Evolutionary conservation across 768 basidiomycete genomes (phyloP), one percentile per base, ranked within the genome.

Genomic region (Lactifluus subvellereus): DNA sequence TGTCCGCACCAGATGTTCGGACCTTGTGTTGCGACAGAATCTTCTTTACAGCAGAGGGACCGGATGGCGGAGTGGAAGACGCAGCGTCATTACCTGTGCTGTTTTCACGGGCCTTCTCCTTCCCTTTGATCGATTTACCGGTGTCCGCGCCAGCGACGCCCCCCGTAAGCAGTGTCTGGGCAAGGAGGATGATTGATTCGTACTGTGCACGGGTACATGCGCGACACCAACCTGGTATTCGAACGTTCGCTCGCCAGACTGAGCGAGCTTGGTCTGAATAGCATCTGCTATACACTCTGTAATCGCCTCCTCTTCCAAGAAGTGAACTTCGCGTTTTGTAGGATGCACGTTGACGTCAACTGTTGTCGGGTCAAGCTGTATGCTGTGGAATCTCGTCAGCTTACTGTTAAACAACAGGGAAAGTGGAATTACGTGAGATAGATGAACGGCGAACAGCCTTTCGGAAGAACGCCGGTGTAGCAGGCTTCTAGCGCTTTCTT

Each of bases 321-420:
- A 98, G 67, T 94, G 91, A 1, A 98, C 94, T 72, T 98, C 95
- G 50, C 90, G 88, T 72, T 99, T 99, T 2, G 97, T 98, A 0
- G 96, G 97, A 71, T 98, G 95, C 8, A 98, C 94, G 69, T 99
- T 99, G 58, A 98, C 95, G 69, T 99, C 97, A 18, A 99, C 88
- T 30, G 89, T 85, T 35, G 84, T 81, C 0, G 94, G 93, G 64
- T 94, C 87, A 68, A 98, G 87, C 48, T 86, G 79, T 48, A 98
- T 73, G 68, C 94, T 95, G 64, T 10, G 30, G 13, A 60, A 50
- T 32, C 14, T 14, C 64, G 62, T 54, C 13, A 35, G 43, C 18
- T 37, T 50, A 18, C 13, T 35, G 6, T 35, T 27, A n/a, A 22
- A 57, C 45, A 22, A 40, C 4, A 30, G 11, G 62, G 13, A 11